Conservation (phyloP, 163 green algal genomes). For the Prototheca cutis region DNA sequence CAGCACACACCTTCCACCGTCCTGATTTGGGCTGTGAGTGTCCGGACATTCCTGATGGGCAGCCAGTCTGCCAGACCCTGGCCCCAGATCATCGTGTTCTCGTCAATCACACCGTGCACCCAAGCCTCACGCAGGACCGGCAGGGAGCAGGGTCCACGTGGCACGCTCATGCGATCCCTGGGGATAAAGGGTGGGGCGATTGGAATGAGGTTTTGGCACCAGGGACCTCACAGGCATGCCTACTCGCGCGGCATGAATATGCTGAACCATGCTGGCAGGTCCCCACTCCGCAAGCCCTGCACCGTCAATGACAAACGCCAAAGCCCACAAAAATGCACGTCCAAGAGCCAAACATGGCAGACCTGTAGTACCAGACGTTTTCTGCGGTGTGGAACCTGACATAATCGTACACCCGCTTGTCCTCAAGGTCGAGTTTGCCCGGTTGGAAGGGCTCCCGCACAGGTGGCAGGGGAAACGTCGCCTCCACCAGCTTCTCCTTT, state of each 20-base stretch:
- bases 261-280: no score
- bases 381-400: slow-evolving; percentile 40
- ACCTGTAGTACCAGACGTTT: slow-evolving; percentile 89
- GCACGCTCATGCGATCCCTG: slow-evolving; percentile 44
- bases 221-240: no score
- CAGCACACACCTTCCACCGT: slow-evolving; percentile 72
- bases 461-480: not conserved
- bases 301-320: no score
- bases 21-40: slow-evolving; percentile 77
- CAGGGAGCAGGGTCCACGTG: slow-evolving; percentile 82
- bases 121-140: slow-evolving; percentile 79
- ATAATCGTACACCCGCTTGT: slow-evolving; percentile 23
- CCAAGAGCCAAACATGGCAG: slow-evolving; percentile 9
- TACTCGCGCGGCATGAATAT: no score
- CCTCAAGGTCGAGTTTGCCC: not conserved
- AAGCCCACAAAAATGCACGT: no score
- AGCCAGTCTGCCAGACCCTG: slow-evolving; percentile 83
- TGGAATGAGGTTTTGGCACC: no score
- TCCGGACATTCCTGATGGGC: slow-evolving; percentile 82
- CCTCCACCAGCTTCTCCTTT: not conserved
- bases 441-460: not conserved
- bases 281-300: no score
- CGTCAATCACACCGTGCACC: slow-evolving; percentile 87
- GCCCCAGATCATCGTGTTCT: slow-evolving; percentile 79
- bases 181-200: not conserved